A percentile compares a stretch with the other conserved stretches of the same genome.
Conservation (phyloP, 371 early-diverging fungal genomes). For the Mycotypha africana region DNA sequence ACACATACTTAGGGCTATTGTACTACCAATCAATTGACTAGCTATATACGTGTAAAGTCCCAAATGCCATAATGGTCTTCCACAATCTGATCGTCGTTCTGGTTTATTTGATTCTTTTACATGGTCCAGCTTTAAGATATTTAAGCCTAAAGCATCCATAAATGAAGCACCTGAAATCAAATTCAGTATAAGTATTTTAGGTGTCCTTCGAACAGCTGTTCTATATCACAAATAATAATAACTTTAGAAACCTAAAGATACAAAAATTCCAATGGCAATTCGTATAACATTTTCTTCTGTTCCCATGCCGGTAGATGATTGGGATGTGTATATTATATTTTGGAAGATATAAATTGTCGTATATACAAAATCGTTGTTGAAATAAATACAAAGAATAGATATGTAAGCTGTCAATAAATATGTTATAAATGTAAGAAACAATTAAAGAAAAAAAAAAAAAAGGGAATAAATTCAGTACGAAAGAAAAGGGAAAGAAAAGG, state of each 20-base stretch:
- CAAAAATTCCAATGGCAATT: constrained; percentile 60
- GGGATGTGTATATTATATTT: no score
- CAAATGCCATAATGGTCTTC: constrained; percentile 63
- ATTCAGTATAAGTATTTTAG: no score
- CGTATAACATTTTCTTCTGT: constrained; percentile 37
- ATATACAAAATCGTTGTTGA: no score
- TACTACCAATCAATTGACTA: constrained; percentile 62
- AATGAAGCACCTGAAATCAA: constrained; percentile 42
- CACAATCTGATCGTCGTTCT: constrained; percentile 55
- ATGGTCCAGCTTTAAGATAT: constrained; percentile 64
- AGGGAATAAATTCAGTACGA: no score
- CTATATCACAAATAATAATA: background rate
- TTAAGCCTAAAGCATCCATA: constrained; percentile 68
- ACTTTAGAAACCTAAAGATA: constrained; percentile 40
- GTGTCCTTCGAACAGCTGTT: background rate
- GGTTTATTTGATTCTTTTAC: constrained; percentile 49
- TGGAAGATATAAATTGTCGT: no score
- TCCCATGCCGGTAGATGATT: constrained; percentile 21
- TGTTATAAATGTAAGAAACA: no score
- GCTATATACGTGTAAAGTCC: constrained; percentile 62
- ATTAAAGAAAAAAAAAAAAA: no score
- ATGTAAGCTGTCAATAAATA: no score
- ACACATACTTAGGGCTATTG: constrained; percentile 68
- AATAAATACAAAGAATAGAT: no score
- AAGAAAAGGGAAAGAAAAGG: no score